phyloP scores from a whole-genome alignment of 2,329 filamentous ascomycete genomes.

The Xylaria sp. region DNA sequence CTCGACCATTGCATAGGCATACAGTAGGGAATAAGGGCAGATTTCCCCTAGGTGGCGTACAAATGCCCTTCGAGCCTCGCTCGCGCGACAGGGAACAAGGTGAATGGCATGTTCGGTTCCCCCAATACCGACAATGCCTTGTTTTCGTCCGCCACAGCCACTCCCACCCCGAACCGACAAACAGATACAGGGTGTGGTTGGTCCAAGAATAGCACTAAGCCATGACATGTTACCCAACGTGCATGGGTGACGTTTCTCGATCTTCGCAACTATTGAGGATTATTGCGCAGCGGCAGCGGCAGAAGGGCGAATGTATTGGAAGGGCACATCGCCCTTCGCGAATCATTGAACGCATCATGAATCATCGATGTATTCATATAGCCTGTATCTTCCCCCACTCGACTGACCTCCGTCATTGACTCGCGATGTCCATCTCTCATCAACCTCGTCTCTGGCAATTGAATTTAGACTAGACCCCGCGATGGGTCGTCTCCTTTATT shows the following conservation, averaged over 20 bases:
- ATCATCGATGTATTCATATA: conserved; percentile 19
- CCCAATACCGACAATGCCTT: conserved; percentile 16
- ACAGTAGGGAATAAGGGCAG: conserved; percentile 7
- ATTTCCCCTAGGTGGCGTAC: not conserved
- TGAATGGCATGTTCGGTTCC: not conserved
- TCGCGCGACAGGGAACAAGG: not conserved
- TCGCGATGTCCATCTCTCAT: not conserved
- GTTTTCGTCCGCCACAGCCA: conserved; percentile 28
- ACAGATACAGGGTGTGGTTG: conserved; percentile 7
- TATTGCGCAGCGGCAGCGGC: conserved; percentile 3
- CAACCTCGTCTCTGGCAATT: conserved; percentile 1
- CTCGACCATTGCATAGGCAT: not conserved
- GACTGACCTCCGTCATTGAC: not conserved
- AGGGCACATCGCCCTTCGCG: conserved; percentile 24
- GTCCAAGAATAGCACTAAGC: conserved; percentile 27
- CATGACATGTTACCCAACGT: conserved; percentile 27
- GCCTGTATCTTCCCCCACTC: conserved; percentile 10
- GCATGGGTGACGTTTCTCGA: conserved; percentile 17
- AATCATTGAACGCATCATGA: not conserved
- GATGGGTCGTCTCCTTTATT: conserved; percentile 30
- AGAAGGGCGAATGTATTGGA: conserved; percentile 21
- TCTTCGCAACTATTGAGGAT: conserved; percentile 1
- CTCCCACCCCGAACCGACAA: conserved; percentile 12
- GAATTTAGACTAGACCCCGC: not conserved
- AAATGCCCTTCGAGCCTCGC: conserved; percentile 21